A percentile compares a stretch with the other conserved stretches of the same genome.
Evolutionary conservation across 1,284 basidiomycete genomes (phyloP).

Genomic region (Schizopora paradoxa): DNA sequence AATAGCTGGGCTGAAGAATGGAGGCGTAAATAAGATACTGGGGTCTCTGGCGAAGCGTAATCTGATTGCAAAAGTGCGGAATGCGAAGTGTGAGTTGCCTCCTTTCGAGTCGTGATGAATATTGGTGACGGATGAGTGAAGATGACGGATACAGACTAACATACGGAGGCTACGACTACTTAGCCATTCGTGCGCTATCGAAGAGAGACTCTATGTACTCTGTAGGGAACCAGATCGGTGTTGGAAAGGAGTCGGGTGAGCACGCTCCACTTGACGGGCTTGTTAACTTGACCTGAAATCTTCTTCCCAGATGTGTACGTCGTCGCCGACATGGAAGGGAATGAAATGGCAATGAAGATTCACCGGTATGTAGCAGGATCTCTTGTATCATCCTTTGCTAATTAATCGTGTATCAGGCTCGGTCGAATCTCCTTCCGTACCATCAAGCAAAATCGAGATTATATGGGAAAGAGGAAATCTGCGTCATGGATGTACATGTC

Average conservation of each 20-base stretch:
- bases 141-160: slow-evolving; percentile 97
- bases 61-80: slow-evolving; percentile 85
- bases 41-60: slow-evolving; percentile 89
- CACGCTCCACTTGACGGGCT: not conserved
- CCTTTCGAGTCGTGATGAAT: not conserved
- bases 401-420: slow-evolving; percentile 49
- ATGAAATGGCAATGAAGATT: slow-evolving; percentile 87
- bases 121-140: slow-evolving; percentile 29
- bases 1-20: slow-evolving; percentile 85
- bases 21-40: slow-evolving; percentile 91
- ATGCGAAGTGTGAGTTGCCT: slow-evolving; percentile 73
- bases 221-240: slow-evolving; percentile 96
- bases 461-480: slow-evolving; percentile 91
- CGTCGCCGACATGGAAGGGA: slow-evolving; percentile 79
- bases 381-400: slow-evolving; percentile 2
- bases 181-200: slow-evolving; percentile 90
- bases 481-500: slow-evolving; percentile 99
- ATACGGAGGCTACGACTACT: slow-evolving; percentile 95
- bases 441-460: slow-evolving; percentile 97
- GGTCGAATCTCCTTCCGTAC: slow-evolving; percentile 95
- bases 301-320: slow-evolving; percentile 77
- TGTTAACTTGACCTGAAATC: not conserved
- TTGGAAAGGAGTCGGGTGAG: slow-evolving; percentile 93
- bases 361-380: slow-evolving; percentile 57
- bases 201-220: slow-evolving; percentile 83